Evolutionary conservation across 306 rosid species (phyloP).

Genomic region (Macrotyloma uniflorum): DNA sequence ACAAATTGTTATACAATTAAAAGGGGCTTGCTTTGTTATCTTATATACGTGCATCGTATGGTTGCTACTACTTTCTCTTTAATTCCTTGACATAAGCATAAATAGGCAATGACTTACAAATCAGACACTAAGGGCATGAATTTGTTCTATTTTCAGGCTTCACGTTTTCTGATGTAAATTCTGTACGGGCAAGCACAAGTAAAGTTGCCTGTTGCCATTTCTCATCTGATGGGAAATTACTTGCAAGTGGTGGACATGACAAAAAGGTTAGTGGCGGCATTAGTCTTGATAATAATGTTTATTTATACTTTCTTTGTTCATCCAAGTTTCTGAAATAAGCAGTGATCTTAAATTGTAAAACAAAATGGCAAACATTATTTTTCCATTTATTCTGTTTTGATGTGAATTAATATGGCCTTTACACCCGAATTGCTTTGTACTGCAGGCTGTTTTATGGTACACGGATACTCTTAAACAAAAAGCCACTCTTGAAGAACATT

Average conservation of each 20-base stretch:
- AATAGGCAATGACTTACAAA: constrained; percentile 6
- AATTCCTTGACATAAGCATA: constrained; percentile 22
- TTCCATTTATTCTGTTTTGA: constrained; percentile 25
- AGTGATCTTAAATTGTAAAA: constrained; percentile 18
- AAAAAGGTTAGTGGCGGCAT: constrained; percentile 67
- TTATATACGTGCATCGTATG: constrained; percentile 13
- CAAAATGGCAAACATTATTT: background rate
- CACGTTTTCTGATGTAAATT: constrained; percentile 71
- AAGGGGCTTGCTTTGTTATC: constrained; percentile 16
- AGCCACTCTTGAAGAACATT: constrained; percentile 83
- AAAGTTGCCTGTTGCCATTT: constrained; percentile 94
- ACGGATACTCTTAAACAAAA: constrained; percentile 77
- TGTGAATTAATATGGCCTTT: constrained; percentile 21
- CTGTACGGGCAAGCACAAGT: constrained; percentile 78
- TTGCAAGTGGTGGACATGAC: constrained; percentile 98
- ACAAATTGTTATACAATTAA: constrained; percentile 4
- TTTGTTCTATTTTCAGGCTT: constrained; percentile 63
- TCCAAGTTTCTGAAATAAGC: constrained; percentile 29
- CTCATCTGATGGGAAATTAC: constrained; percentile 95
- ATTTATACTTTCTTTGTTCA: constrained; percentile 6
- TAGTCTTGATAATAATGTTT: constrained; percentile 12
- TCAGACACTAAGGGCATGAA: constrained; percentile 13
- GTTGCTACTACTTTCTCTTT: background rate
- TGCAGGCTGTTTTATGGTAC: constrained; percentile 93
- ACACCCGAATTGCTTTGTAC: constrained; percentile 17